These are phyloP conservation scores for Meredithiella fracta DNA, from an alignment of 2,329 filamentous ascomycete genomes.

Conservation along the genomic window DNA sequence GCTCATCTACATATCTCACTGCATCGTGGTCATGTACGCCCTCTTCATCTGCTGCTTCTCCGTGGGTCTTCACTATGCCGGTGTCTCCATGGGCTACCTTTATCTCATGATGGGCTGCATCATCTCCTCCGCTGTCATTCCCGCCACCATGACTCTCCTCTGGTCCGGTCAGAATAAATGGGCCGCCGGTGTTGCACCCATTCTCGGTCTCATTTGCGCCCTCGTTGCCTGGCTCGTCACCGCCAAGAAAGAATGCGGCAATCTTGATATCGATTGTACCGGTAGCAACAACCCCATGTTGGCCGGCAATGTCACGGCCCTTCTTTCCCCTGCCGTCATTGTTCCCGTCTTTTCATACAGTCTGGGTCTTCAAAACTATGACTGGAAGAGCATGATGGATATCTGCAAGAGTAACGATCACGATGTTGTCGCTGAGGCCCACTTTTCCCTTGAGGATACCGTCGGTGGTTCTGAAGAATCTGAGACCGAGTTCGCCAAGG, in stretches of 20 bases:
- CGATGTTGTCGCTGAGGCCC: constrained; percentile 46
- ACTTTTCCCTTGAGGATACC: constrained; percentile 48
- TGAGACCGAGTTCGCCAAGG: constrained; percentile 25
- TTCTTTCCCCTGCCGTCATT: constrained; percentile 60
- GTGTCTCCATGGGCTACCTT: constrained; percentile 75
- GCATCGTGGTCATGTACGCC: constrained; percentile 53
- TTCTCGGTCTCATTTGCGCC: constrained; percentile 48
- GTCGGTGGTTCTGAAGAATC: constrained; percentile 28
- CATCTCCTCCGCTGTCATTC: constrained; percentile 71
- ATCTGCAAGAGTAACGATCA: constrained; percentile 69
- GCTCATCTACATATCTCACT: constrained; percentile 66
- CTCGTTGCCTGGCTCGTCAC: constrained; percentile 64
- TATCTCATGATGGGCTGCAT: constrained; percentile 87
- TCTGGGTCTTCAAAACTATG: constrained; percentile 50
- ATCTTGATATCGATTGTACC: constrained; percentile 54
- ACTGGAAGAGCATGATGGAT: constrained; percentile 67
- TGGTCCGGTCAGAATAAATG: constrained; percentile 66
- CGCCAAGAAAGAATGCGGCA: constrained; percentile 49
- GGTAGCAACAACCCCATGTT: constrained; percentile 78
- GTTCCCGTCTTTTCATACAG: constrained; percentile 58
- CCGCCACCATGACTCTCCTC: constrained; percentile 61
- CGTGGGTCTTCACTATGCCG: constrained; percentile 55
- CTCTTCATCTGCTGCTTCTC: constrained; percentile 63
- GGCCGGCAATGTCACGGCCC: constrained; percentile 67
- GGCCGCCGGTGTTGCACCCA: constrained; percentile 50